phyloP scores from a whole-genome alignment of 306 rosid genomes.

The Fragaria iinumae region DNA sequence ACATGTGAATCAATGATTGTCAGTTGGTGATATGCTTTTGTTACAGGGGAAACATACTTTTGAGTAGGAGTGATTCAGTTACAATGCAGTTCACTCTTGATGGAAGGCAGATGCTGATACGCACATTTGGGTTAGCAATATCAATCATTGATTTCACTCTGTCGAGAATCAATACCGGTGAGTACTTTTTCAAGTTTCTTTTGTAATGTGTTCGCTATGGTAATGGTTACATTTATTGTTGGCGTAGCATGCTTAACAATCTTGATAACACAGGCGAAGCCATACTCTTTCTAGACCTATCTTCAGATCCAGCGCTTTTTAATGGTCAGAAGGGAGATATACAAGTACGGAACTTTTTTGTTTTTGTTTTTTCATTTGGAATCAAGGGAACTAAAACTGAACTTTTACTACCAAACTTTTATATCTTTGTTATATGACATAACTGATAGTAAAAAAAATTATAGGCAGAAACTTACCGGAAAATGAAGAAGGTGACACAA shows the following conservation, averaged over 20 bases:
- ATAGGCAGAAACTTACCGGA: slow-evolving; percentile 91
- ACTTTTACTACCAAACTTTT: slow-evolving; percentile 10
- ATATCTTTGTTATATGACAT: background rate
- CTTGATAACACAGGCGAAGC: slow-evolving; percentile 60
- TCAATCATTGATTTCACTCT: slow-evolving; percentile 88
- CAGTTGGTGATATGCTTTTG: slow-evolving; percentile 30
- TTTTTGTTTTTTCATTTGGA: background rate
- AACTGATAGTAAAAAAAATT: slow-evolving; percentile 23
- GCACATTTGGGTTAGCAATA: slow-evolving; percentile 68
- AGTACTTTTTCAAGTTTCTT: slow-evolving; percentile 6
- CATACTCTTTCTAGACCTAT: slow-evolving; percentile 76
- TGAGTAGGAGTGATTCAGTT: slow-evolving; percentile 59
- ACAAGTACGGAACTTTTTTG: slow-evolving; percentile 49
- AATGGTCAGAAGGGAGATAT: slow-evolving; percentile 79
- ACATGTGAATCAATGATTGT: slow-evolving; percentile 18
- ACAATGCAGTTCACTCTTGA: slow-evolving; percentile 75
- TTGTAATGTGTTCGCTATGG: background rate
- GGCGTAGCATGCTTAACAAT: slow-evolving; percentile 20
- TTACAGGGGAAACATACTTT: slow-evolving; percentile 84
- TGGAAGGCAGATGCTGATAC: slow-evolving; percentile 52
- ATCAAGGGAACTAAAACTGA: slow-evolving; percentile 1
- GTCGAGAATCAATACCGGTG: slow-evolving; percentile 89
- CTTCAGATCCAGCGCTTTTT: slow-evolving; percentile 74
- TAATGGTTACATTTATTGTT: slow-evolving; percentile 18
- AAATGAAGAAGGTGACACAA: slow-evolving; percentile 81